Conservation (phyloP, 768 basidiomycete species). For the Lactarius akahatsu region DNA sequence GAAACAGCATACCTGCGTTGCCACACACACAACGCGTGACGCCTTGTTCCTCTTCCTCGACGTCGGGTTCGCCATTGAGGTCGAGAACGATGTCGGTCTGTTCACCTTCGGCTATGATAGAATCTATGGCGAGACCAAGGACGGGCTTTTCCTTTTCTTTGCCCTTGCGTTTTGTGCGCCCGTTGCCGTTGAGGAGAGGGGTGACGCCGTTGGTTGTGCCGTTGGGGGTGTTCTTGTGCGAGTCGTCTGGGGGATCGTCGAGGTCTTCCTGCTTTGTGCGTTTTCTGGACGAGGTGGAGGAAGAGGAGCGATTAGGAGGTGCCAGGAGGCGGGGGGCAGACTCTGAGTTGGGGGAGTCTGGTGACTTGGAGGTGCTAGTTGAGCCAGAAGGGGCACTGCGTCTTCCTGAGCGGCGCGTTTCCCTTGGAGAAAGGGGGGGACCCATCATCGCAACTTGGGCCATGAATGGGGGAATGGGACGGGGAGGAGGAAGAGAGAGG, state of each 20-base stretch:
- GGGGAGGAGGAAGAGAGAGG: slow-evolving; percentile 20
- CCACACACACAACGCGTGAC: slow-evolving; percentile 87
- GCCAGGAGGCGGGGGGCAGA: slow-evolving; percentile 36
- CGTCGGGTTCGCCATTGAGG: slow-evolving; percentile 41
- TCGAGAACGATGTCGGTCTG: slow-evolving; percentile 35
- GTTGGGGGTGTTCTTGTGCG: slow-evolving; percentile 44
- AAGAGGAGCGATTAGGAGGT: slow-evolving; percentile 31
- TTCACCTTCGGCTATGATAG: slow-evolving; percentile 33
- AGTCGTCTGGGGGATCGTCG: slow-evolving; percentile 59
- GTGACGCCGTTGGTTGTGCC: slow-evolving; percentile 33
- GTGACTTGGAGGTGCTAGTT: slow-evolving; percentile 68
- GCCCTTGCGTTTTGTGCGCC: slow-evolving; percentile 59
- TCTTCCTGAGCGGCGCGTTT: slow-evolving; percentile 74
- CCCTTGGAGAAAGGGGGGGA: slow-evolving; percentile 72
- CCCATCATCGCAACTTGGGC: slow-evolving; percentile 71
- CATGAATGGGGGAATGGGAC: slow-evolving; percentile 37
- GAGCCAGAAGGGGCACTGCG: slow-evolving; percentile 68
- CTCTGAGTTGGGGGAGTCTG: slow-evolving; percentile 62
- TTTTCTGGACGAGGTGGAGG: slow-evolving; percentile 40
- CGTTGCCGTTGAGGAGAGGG: slow-evolving; percentile 35
- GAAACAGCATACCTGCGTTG: slow-evolving; percentile 58
- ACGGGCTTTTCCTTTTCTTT: slow-evolving; percentile 56
- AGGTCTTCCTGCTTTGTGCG: slow-evolving; percentile 72
- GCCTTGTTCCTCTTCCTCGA: slow-evolving; percentile 55
- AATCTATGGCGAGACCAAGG: slow-evolving; percentile 33